A percentile compares a stretch with the other conserved stretches of the same genome.
Evolutionary conservation across 306 rosid genomes (phyloP).

Genomic region (Medicago lupulina): DNA sequence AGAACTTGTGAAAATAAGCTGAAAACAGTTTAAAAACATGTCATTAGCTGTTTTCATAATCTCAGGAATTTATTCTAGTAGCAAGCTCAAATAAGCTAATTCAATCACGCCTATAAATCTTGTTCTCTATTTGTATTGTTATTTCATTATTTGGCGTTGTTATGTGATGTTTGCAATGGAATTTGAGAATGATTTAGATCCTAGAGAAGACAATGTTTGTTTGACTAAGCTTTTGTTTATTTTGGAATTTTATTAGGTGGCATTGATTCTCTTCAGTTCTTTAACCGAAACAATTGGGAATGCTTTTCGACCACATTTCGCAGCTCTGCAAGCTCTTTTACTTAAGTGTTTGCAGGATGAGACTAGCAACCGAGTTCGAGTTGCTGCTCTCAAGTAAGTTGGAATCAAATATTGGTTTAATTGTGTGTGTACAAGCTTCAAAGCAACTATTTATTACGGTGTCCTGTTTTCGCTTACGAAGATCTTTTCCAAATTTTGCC

Average conservation of each 20-base stretch:
- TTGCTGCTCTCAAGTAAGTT: slow-evolving; percentile 93
- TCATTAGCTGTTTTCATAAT: no score
- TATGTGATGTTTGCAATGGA: neutral
- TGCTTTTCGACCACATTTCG: slow-evolving; percentile 80
- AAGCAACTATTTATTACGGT: slow-evolving; percentile 1
- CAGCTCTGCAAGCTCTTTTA: slow-evolving; percentile 89
- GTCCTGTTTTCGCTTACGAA: slow-evolving; percentile 34
- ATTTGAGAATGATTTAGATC: neutral
- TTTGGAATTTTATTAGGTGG: slow-evolving; percentile 70
- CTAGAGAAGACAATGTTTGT: slow-evolving; percentile 32
- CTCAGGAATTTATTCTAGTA: no score
- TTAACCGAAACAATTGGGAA: slow-evolving; percentile 95
- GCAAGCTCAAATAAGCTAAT: no score
- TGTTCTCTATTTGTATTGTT: neutral
- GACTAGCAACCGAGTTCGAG: slow-evolving; percentile 90
- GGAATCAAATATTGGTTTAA: neutral
- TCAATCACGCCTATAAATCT: neutral
- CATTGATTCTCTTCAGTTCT: slow-evolving; percentile 95
- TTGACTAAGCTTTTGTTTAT: slow-evolving; percentile 37
- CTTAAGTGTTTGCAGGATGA: slow-evolving; percentile 97
- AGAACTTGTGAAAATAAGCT: no score
- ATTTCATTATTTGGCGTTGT: slow-evolving; percentile 1
- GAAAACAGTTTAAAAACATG: no score
- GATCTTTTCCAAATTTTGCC: slow-evolving; percentile 39
- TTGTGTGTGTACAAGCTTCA: neutral